Conservation (phyloP, 208 protist species). For the Wallacemonas sp. region DNA sequence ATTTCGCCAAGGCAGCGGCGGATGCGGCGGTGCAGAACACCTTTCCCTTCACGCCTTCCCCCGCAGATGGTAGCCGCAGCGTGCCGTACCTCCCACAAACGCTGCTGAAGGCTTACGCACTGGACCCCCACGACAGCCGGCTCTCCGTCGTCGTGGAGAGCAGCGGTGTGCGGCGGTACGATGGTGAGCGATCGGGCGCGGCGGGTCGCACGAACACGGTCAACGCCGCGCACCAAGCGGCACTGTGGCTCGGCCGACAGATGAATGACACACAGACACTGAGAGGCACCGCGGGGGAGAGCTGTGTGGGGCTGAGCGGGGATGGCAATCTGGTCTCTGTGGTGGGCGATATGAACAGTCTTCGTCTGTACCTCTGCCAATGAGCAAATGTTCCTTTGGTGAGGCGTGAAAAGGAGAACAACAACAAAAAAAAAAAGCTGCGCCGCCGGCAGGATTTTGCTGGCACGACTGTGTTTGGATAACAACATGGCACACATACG, state of each 20-base stretch:
- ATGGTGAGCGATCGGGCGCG: conserved; percentile 10
- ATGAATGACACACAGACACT: conserved; percentile 16
- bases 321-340: conserved; percentile 55
- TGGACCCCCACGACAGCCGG: conserved; percentile 1
- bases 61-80: not conserved
- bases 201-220: conserved; percentile 20
- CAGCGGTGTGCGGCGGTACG: not conserved
- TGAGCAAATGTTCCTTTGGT: too few species aligned
- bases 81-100: conserved; percentile 14
- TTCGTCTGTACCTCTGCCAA: conserved; percentile 28
- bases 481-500: too few species aligned
- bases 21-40: conserved; percentile 15
- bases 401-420: not conserved
- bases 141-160: conserved; percentile 3
- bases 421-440: not conserved
- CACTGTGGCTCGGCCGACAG: conserved; percentile 13
- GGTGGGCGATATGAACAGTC: conserved; percentile 36
- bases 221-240: conserved; percentile 10
- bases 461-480: too few species aligned
- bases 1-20: conserved; percentile 19
- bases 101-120: conserved; percentile 5
- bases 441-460: too few species aligned
- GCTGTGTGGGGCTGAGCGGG: conserved; percentile 46
- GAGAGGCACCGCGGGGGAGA: conserved; percentile 24
- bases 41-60: conserved; percentile 7